Conservation (phyloP, 805 yeast genomes). For the Kazachstania taianensis region DNA sequence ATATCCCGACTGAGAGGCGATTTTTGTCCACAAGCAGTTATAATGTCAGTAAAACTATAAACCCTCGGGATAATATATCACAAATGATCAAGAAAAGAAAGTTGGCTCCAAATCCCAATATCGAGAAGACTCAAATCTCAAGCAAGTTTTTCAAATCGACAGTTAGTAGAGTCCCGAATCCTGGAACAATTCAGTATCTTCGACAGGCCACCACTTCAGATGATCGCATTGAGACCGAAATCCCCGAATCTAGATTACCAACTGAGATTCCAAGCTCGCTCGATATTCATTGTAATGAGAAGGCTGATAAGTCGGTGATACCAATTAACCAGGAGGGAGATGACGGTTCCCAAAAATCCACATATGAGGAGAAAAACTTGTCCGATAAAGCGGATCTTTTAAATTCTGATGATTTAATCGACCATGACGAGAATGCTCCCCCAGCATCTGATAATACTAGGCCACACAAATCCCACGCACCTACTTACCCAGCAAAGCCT, state of each 20-base stretch:
- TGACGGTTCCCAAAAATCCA: no score
- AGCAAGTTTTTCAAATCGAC: neutral
- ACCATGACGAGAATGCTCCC: no score
- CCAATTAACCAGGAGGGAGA: no score
- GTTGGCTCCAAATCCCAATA: neutral
- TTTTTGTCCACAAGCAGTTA: neutral
- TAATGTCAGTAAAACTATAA: neutral
- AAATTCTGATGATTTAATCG: no score
- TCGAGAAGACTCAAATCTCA: neutral
- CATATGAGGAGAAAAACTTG: no score
- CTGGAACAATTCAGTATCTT: no score
- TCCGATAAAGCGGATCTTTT: no score
- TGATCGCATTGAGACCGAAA: slow-evolving; percentile 17
- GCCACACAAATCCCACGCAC: no score
- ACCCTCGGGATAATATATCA: neutral
- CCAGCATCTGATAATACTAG: no score
- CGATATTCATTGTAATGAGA: no score
- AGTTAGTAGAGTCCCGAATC: neutral
- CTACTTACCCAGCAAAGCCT: no score
- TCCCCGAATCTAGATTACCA: slow-evolving; percentile 21
- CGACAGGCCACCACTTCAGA: slow-evolving; percentile 1
- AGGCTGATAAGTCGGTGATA: no score
- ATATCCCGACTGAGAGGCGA: neutral
- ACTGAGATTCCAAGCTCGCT: slow-evolving; percentile 20
- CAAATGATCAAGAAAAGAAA: neutral